These are phyloP conservation scores for Takashimella tepidaria DNA, from an alignment of 1,284 basidiomycete genomes.

Conservation along the genomic window DNA sequence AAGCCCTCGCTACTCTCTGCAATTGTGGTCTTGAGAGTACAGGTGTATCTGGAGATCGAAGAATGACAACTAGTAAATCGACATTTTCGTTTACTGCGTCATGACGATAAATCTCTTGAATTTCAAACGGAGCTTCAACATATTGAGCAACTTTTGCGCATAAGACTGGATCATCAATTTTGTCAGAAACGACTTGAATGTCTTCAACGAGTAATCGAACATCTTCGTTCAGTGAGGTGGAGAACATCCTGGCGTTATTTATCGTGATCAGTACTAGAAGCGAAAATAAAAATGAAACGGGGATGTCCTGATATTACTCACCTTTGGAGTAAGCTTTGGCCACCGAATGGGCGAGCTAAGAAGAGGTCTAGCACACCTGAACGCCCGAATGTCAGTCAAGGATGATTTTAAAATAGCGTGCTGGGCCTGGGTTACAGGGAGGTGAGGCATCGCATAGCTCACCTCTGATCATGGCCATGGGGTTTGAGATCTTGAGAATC, in stretches of 20 bases:
- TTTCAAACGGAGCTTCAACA: constrained; percentile 78
- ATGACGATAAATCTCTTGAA: constrained; percentile 71
- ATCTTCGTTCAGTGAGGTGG: constrained; percentile 83
- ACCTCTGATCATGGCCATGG: constrained; percentile 89
- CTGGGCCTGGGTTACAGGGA: too few species aligned
- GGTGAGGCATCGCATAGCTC: too few species aligned
- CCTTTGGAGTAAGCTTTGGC: constrained; percentile 83
- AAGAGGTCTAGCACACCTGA: constrained; percentile 82
- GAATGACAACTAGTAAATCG: constrained; percentile 74
- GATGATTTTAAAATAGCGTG: too few species aligned
- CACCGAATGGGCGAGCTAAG: constrained; percentile 95
- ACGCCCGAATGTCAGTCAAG: neutral
- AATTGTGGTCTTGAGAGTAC: constrained; percentile 67
- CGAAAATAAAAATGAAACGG: neutral
- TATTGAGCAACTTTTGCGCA: constrained; percentile 84
- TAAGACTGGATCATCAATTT: constrained; percentile 79
- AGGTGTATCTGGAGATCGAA: constrained; percentile 75
- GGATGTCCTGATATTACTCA: constrained; percentile 46
- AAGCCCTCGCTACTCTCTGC: constrained; percentile 68
- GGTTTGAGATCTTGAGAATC: constrained; percentile 89
- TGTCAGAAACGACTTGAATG: constrained; percentile 76
- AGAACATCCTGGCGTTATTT: constrained; percentile 81
- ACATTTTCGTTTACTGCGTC: constrained; percentile 76
- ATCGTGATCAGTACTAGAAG: constrained; percentile 2
- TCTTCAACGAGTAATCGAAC: constrained; percentile 77